Evolutionary conservation across 768 basidiomycete species (phyloP).

Genomic region (Dendrothele bispora): DNA sequence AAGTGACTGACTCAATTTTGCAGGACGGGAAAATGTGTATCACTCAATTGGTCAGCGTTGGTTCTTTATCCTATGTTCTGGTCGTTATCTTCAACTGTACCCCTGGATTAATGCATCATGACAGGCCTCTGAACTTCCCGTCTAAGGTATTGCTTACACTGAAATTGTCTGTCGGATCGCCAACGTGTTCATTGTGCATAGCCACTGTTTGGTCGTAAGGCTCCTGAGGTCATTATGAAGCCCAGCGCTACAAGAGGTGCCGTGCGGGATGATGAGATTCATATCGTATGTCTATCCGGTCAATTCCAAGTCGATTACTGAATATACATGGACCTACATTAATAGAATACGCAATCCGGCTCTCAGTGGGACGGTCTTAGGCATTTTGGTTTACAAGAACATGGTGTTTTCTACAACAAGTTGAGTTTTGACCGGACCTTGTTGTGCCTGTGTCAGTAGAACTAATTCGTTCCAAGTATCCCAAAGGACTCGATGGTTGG

Average conservation of each 20-base stretch:
- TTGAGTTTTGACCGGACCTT: conserved; percentile 19
- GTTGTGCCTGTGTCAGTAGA: not conserved
- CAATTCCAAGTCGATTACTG: not conserved
- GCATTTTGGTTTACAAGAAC: conserved; percentile 53
- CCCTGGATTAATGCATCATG: too few relatives aligned
- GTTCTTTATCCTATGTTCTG: not conserved
- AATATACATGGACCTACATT: not conserved
- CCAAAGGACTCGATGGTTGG: conserved; percentile 39
- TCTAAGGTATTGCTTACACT: conserved; percentile 49
- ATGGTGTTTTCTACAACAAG: conserved; percentile 67
- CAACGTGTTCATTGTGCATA: conserved; percentile 25
- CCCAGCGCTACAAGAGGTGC: conserved; percentile 16
- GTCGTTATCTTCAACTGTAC: not conserved
- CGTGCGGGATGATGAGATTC: conserved; percentile 47
- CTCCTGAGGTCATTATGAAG: conserved; percentile 50
- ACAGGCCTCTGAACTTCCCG: conserved; percentile 69
- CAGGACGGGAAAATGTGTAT: conserved; percentile 55
- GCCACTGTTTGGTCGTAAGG: conserved; percentile 57
- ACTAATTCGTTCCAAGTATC: conserved; percentile 37
- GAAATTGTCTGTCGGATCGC: too few relatives aligned
- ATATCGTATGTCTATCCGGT: conserved; percentile 44
- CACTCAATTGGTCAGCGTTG: conserved; percentile 56
- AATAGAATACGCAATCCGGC: conserved; percentile 69
- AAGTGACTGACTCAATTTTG: not conserved
- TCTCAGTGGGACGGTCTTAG: conserved; percentile 71